Base-by-base conservation (phyloP, 495 filamentous ascomycete species). In the Lasiosphaeris hirsuta region DNA sequence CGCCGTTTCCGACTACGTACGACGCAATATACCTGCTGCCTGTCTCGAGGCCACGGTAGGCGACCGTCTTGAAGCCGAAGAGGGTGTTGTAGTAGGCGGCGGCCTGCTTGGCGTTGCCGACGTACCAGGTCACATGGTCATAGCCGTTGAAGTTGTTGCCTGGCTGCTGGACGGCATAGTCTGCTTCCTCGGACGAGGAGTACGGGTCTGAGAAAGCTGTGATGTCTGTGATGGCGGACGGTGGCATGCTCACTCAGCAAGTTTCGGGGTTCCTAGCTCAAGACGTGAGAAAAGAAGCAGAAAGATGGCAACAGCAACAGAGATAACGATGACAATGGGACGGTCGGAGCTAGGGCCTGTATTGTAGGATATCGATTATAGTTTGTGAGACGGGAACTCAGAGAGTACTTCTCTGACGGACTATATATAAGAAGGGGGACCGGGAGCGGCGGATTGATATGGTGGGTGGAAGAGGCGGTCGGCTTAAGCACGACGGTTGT, bases 71-170 rank as follows among this genome's bases (percentile, higher is more conserved):
- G 79, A 96, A 95, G 40, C 90, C 90, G 77, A 95, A 86, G 58
- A 87, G 86, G 9, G 86, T 86, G 68, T 86, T 86, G 75, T 94
- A 96, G 77, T 86, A 96, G 48, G 84, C 80, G 41, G 90, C 90
- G 0, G 89, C 89, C 79, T 96, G 91, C 74, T 96, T 96, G 63
- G 92, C 92, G 72, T 97, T 97, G 63, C 90, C 90, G 6, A 97
- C 92, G 70, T 89, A 96, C 91, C 91, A 96, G 64, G 88, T 87
- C 45, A 95, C 79, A 67, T 95, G 88, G 75, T 94, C 87, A 65
- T 96, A 96, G 68, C 90, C 90, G 19, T 81, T 81, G 74, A 92
- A 94, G 66, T 80, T 82, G 54, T 81, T 65, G 40, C 46, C 14
- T 55, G 69, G 67, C 56, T 67, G 60, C 63, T 80, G 72, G 52